phyloP scores from a whole-genome alignment of 2,329 filamentous ascomycete species.

The Arachnopeziza araneosa region DNA sequence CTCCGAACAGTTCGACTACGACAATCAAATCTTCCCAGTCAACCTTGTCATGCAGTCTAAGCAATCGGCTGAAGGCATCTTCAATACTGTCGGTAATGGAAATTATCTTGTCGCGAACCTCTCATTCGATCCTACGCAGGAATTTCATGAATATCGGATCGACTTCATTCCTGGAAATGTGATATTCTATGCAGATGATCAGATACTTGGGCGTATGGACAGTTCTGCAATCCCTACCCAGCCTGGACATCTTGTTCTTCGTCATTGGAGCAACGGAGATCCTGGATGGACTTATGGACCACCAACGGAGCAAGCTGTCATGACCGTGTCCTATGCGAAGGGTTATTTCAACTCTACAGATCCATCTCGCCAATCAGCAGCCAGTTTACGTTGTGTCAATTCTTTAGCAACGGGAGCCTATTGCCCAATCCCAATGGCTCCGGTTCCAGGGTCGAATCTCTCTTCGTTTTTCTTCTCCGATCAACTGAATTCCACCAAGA shows the following conservation, averaged over 20 bases:
- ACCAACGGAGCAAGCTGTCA: conserved; percentile 53
- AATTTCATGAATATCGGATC: conserved; percentile 74
- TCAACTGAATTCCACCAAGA: conserved; percentile 40
- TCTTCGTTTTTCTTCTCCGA: conserved; percentile 46
- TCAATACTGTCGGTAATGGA: conserved; percentile 52
- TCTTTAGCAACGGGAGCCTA: conserved; percentile 34
- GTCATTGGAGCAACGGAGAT: conserved; percentile 77
- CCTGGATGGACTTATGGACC: conserved; percentile 65
- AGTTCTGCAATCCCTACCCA: conserved; percentile 49
- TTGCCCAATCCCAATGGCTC: conserved; percentile 45
- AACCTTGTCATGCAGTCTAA: conserved; percentile 73
- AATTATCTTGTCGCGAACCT: conserved; percentile 53
- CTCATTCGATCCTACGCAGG: conserved; percentile 58
- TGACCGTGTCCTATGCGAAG: conserved; percentile 66
- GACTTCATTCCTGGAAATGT: conserved; percentile 62
- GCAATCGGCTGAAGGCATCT: conserved; percentile 51
- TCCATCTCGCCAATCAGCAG: conserved; percentile 32
- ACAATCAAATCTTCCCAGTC: conserved; percentile 49
- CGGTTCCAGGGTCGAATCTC: conserved; percentile 1
- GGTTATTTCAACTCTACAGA: conserved; percentile 73
- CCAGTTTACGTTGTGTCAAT: conserved; percentile 37
- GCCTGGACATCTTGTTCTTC: conserved; percentile 62
- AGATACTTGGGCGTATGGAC: conserved; percentile 51
- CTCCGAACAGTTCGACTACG: conserved; percentile 54
- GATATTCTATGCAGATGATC: conserved; percentile 63